Conservation (phyloP, 148 eudicot genomes). For the Rhododendron simsii region DNA sequence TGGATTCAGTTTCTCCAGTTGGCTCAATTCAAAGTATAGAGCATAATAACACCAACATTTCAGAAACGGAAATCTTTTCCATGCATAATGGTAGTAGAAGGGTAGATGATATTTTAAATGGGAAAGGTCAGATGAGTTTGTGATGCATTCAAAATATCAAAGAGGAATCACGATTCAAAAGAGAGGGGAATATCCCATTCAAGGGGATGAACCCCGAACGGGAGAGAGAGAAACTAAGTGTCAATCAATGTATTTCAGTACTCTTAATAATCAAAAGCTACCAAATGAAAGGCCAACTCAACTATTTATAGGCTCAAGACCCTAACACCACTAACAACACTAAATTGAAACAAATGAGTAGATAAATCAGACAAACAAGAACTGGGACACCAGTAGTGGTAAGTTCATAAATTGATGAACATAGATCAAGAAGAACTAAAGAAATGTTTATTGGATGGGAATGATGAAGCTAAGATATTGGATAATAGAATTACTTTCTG, state of each 20-base stretch:
- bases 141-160: neutral
- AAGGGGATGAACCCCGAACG: neutral
- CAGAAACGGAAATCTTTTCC: neutral
- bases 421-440: neutral
- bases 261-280: no score
- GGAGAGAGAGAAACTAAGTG: neutral
- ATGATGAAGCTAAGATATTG: neutral
- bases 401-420: neutral
- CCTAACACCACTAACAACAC: neutral
- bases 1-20: neutral
- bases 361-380: neutral
- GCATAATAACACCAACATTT: neutral
- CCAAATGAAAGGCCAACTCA: no score
- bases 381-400: neutral
- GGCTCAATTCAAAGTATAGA: neutral
- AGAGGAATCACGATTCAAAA: neutral
- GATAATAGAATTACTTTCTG: slow-evolving; percentile 55
- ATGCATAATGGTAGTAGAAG: neutral
- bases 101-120: neutral
- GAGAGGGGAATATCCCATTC: neutral
- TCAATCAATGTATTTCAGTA: neutral
- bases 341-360: neutral
- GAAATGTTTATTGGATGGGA: neutral
- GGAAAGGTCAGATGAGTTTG: neutral
- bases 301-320: neutral